Percentiles rank a stretch among this genome's conserved stretches.
These are phyloP conservation scores for Colletotrichum musicola DNA, from an alignment of 2,329 filamentous ascomycete species.

Conservation along the genomic window DNA sequence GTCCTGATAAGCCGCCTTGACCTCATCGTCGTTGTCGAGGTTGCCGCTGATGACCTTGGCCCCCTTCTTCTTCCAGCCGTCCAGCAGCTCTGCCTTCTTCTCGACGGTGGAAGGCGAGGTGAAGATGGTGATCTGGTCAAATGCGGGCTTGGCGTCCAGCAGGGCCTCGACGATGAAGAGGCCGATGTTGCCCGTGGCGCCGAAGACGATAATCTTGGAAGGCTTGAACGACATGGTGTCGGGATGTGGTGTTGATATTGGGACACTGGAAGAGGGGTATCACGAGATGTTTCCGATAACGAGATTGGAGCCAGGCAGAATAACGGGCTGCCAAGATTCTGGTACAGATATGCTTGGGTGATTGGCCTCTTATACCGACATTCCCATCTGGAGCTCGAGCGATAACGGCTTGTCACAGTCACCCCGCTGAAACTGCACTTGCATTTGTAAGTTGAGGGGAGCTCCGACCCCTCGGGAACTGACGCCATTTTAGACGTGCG, in stretches of 20 bases:
- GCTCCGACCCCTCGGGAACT: constrained; percentile 16
- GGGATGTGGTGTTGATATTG: background rate
- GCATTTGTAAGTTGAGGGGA: constrained; percentile 24
- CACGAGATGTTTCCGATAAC: background rate
- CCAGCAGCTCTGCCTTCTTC: constrained; percentile 42
- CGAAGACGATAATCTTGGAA: constrained; percentile 44
- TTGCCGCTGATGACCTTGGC: constrained; percentile 46
- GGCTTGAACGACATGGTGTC: constrained; percentile 27
- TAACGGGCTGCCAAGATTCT: too few relatives aligned
- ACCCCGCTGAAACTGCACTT: constrained; percentile 25
- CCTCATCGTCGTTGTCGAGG: constrained; percentile 57
- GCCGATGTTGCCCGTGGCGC: constrained; percentile 58
- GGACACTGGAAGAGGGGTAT: background rate
- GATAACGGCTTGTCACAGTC: constrained; percentile 20
- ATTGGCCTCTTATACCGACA: constrained; percentile 19
- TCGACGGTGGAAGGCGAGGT: constrained; percentile 28
- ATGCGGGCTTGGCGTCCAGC: constrained; percentile 49
- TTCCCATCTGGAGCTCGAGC: background rate
- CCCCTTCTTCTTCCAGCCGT: constrained; percentile 41
- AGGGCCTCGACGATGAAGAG: constrained; percentile 55
- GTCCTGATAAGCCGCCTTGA: constrained; percentile 66
- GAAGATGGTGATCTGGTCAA: constrained; percentile 52
- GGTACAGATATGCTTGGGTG: too few relatives aligned
- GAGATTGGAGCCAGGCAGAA: too few relatives aligned
- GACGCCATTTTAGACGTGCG: constrained; percentile 34